Conservation (phyloP, 768 basidiomycete species). For the Russula ochroleuca region DNA sequence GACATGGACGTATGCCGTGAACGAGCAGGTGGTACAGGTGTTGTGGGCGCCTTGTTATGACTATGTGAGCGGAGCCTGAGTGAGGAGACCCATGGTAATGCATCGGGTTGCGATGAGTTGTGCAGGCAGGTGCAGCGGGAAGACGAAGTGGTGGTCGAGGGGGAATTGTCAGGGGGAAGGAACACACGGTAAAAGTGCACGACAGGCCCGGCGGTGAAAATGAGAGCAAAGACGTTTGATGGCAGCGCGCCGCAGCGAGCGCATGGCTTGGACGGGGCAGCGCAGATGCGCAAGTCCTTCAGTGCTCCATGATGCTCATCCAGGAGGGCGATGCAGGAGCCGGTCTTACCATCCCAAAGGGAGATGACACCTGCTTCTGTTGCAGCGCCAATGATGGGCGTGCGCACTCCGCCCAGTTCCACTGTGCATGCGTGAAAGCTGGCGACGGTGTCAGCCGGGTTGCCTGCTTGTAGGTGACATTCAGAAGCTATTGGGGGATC, state of each 20-base stretch:
- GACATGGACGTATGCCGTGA: slow-evolving; percentile 47
- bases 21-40: slow-evolving; percentile 43
- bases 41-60: slow-evolving; percentile 48
- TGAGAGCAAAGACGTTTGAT: slow-evolving; percentile 58
- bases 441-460: slow-evolving; percentile 49
- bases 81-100: slow-evolving; percentile 42
- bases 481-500: slow-evolving; percentile 41
- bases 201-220: slow-evolving; percentile 60
- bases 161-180: slow-evolving; percentile 42
- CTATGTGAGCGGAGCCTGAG: slow-evolving; percentile 59
- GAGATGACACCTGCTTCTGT: slow-evolving; percentile 67
- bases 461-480: slow-evolving; percentile 56
- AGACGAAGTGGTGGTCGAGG: slow-evolving; percentile 31
- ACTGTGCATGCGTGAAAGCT: slow-evolving; percentile 51
- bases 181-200: slow-evolving; percentile 65
- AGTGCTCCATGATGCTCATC: slow-evolving; percentile 58
- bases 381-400: slow-evolving; percentile 55
- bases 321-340: slow-evolving; percentile 58
- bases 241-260: slow-evolving; percentile 65
- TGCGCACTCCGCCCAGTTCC: slow-evolving; percentile 47
- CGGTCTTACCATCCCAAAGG: slow-evolving; percentile 68
- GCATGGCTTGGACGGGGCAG: slow-evolving; percentile 55
- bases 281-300: slow-evolving; percentile 55
- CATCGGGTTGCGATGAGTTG: slow-evolving; percentile 38
- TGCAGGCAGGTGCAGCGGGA: slow-evolving; percentile 66